Evolutionary conservation across 2,329 filamentous ascomycete genomes (phyloP).

Genomic region (Pleoardoris graminearum): DNA sequence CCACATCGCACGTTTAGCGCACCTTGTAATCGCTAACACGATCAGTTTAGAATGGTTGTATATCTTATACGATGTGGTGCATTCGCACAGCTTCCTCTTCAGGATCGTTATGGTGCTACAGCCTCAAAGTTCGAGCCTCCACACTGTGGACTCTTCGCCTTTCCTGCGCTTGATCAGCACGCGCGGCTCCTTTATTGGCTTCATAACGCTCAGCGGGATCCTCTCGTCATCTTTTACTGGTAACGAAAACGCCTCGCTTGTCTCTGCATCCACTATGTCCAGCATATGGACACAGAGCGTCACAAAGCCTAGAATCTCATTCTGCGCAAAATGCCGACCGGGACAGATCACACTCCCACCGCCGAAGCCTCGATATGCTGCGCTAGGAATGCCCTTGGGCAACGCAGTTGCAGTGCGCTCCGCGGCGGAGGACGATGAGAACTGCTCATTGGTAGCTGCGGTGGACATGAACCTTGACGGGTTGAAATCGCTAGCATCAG

Average conservation of each 20-base stretch:
- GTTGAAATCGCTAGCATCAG: conserved; percentile 46
- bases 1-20: too few species aligned
- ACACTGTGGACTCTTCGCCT: conserved; percentile 13
- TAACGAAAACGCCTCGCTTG: conserved; percentile 5
- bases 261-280: conserved; percentile 25
- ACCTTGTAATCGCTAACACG: too few species aligned
- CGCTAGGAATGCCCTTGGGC: conserved; percentile 22
- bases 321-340: conserved; percentile 38
- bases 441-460: conserved; percentile 11
- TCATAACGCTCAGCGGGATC: conserved; percentile 26
- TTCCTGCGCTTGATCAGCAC: conserved; percentile 16
- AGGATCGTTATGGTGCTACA: neutral
- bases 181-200: conserved; percentile 18
- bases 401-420: conserved; percentile 12
- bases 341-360: conserved; percentile 38
- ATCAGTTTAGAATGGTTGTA: too few species aligned
- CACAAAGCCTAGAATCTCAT: conserved; percentile 33
- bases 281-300: conserved; percentile 31
- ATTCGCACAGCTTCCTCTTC: neutral
- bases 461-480: conserved; percentile 44
- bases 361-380: conserved; percentile 34
- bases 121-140: conserved; percentile 13
- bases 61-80: neutral
- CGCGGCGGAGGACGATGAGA: neutral
- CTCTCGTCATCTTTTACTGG: conserved; percentile 17